A percentile compares a stretch with the other conserved stretches of the same genome.
These are phyloP conservation scores for Chlamydomonas schloesseri DNA, from an alignment of 139 green algal genomes.

Conservation along the genomic window DNA sequence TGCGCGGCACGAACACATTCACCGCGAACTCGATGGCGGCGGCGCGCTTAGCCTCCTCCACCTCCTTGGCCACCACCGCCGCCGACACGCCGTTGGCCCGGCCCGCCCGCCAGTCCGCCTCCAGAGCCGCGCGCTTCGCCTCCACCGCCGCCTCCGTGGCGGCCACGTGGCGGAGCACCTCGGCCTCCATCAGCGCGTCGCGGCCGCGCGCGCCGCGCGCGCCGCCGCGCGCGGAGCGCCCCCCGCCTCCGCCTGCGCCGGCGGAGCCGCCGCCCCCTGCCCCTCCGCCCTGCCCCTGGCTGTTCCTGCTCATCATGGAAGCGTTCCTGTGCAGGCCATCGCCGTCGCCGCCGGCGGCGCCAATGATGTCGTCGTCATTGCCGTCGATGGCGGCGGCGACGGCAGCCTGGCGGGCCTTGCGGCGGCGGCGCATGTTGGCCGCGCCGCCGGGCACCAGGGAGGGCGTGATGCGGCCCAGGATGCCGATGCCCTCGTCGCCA, in stretches of 20 bases:
- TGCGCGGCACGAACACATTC: constrained; percentile 15
- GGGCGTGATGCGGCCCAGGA: constrained; percentile 11
- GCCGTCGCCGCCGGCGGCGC: background rate
- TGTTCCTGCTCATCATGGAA: background rate
- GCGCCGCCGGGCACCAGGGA: background rate
- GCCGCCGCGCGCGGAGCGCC: no score
- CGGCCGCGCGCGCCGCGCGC: no score
- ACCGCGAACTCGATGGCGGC: constrained; percentile 25
- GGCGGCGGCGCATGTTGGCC: background rate
- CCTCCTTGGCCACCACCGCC: constrained; percentile 3
- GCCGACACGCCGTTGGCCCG: background rate
- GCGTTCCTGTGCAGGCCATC: background rate
- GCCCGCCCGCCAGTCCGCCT: constrained; percentile 6
- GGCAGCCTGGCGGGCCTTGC: background rate
- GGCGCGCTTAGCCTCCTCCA: constrained; percentile 2
- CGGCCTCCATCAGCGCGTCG: background rate
- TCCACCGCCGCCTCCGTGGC: constrained; percentile 30
- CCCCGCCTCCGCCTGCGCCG: no score
- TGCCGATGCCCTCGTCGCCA: constrained; percentile 2
- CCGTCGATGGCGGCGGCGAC: background rate
- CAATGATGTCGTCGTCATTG: background rate
- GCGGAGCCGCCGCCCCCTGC: no score
- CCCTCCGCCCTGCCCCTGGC: no score
- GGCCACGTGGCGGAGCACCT: constrained; percentile 15
- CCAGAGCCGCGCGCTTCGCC: background rate